Evolutionary conservation across 371 early-diverging fungal species (phyloP).

Genomic region (Haplosporangium sp.): DNA sequence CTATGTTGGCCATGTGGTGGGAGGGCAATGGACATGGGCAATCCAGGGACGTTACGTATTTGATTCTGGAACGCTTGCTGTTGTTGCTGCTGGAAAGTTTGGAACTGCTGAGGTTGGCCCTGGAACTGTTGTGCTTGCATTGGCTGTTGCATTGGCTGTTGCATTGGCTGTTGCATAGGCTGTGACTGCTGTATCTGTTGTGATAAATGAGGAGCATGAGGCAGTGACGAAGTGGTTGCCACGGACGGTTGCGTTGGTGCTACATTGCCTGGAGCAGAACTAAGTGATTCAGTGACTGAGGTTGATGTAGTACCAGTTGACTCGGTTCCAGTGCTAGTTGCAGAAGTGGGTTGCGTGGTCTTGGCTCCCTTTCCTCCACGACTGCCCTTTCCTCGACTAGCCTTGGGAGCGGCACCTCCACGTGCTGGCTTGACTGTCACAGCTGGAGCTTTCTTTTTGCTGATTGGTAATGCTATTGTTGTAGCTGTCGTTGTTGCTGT

Average conservation of each 20-base stretch:
- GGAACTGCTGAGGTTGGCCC: constrained; percentile 15
- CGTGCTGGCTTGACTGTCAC: not conserved
- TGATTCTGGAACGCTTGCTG: constrained; percentile 15
- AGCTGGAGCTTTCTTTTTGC: constrained; percentile 8
- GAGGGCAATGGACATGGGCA: constrained; percentile 23
- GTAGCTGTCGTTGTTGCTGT: constrained; percentile 8
- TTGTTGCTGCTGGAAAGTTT: constrained; percentile 7
- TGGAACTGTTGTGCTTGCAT: constrained; percentile 8
- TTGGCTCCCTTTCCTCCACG: constrained; percentile 15
- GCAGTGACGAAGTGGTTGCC: not conserved
- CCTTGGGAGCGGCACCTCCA: constrained; percentile 11
- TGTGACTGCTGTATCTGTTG: not conserved
- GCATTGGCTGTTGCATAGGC: constrained; percentile 1
- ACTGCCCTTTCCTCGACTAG: constrained; percentile 20
- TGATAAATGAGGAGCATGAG: constrained; percentile 17
- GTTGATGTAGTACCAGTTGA: constrained; percentile 20
- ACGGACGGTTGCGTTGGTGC: constrained; percentile 2
- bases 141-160: not conserved
- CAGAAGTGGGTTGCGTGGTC: constrained; percentile 12
- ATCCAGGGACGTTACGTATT: constrained; percentile 4
- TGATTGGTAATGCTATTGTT: not conserved
- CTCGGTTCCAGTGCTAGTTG: not conserved
- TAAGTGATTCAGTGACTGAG: constrained; percentile 16
- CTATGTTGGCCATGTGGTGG: constrained; percentile 28
- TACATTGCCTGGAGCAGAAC: not conserved